Percentiles rank a stretch among this genome's conserved stretches.
Conservation (phyloP, 345 rosid genomes). For the Eucalyptus sp. region DNA sequence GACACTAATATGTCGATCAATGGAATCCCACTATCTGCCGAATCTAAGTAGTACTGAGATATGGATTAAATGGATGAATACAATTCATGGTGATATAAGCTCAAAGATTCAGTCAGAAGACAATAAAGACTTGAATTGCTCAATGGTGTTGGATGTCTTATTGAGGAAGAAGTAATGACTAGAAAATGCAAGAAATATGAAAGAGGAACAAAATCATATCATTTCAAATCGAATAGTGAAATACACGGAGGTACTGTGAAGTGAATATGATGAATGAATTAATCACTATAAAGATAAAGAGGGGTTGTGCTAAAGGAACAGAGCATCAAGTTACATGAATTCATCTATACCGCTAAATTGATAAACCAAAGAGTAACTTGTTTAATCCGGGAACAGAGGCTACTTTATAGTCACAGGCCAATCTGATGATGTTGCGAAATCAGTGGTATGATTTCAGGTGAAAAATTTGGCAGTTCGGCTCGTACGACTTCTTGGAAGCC, state of each 20-base stretch:
- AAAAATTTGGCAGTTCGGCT: constrained; percentile 82
- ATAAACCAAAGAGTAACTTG: neutral
- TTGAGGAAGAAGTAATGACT: neutral
- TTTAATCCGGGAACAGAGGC: neutral
- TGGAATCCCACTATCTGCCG: neutral
- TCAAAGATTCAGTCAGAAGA: neutral
- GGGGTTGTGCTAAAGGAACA: neutral
- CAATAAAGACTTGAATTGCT: neutral
- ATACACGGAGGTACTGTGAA: neutral
- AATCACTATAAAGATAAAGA: neutral
- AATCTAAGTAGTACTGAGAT: neutral
- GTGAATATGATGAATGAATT: neutral
- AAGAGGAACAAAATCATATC: neutral
- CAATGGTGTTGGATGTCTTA: neutral
- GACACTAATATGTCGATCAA: neutral
- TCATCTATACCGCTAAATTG: neutral
- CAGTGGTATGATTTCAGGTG: constrained; percentile 68
- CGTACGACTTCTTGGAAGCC: constrained; percentile 32
- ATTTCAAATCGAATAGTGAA: neutral
- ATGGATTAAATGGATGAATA: neutral
- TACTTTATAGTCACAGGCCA: neutral
- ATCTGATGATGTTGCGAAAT: neutral
- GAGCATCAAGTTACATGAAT: neutral
- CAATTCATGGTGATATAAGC: neutral
- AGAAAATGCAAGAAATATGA: neutral